These are phyloP conservation scores for Colletotrichum tabaci DNA, from an alignment of 2,329 filamentous ascomycete species.

Conservation along the genomic window DNA sequence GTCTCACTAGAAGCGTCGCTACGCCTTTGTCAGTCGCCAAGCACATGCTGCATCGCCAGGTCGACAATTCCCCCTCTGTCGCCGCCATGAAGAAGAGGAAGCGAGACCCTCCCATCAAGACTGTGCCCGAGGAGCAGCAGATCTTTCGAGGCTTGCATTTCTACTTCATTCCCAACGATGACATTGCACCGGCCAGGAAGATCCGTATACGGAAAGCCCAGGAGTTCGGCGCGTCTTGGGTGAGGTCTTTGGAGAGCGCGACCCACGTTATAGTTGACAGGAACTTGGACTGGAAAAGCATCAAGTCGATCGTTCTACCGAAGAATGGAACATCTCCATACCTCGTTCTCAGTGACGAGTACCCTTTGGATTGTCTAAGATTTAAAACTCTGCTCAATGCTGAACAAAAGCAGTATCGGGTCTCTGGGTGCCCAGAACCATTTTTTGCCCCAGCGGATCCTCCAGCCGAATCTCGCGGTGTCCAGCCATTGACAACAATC, in stretches of 20 bases:
- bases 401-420: conserved; percentile 70
- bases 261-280: conserved; percentile 89
- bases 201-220: conserved; percentile 81
- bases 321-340: conserved; percentile 48
- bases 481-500: neutral
- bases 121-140: conserved; percentile 66
- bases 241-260: conserved; percentile 69
- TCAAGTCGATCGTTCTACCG: conserved; percentile 69
- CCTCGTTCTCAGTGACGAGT: conserved; percentile 77
- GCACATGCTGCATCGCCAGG: conserved; percentile 24
- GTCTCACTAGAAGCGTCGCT: conserved; percentile 46
- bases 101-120: conserved; percentile 55
- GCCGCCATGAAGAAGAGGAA: conserved; percentile 63
- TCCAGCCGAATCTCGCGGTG: conserved; percentile 51
- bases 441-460: conserved; percentile 8
- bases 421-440: conserved; percentile 63
- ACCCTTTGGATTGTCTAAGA: conserved; percentile 77
- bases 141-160: conserved; percentile 75
- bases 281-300: conserved; percentile 72
- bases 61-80: conserved; percentile 37
- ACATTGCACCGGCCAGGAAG: conserved; percentile 76
- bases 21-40: conserved; percentile 48
- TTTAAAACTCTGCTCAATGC: conserved; percentile 72
- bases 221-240: conserved; percentile 83
- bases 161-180: conserved; percentile 87